Percentiles rank a stretch among this genome's conserved stretches.
Evolutionary conservation across 2,329 filamentous ascomycete species (phyloP).

Genomic region (Bipolaris sorokiniana): DNA sequence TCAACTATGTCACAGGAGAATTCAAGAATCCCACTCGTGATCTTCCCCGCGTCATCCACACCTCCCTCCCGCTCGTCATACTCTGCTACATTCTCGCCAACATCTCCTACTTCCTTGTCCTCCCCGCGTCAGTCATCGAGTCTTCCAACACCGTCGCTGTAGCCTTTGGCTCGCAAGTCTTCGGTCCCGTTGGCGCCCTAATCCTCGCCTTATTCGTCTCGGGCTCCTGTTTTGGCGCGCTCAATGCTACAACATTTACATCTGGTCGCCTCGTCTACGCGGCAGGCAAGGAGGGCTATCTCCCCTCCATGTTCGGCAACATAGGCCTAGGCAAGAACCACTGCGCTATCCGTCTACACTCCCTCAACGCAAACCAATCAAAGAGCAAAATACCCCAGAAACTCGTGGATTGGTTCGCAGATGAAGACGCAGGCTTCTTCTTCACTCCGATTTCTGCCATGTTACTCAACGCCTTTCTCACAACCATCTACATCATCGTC

Average conservation of each 20-base stretch:
- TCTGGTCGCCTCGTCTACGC: conserved; percentile 90
- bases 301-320: conserved; percentile 81
- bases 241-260: conserved; percentile 95
- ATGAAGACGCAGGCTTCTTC: conserved; percentile 80
- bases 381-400: conserved; percentile 32
- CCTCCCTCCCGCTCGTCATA: conserved; percentile 93
- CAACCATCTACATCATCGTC: conserved; percentile 76
- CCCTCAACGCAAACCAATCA: conserved; percentile 24
- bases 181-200: conserved; percentile 81
- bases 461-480: conserved; percentile 77
- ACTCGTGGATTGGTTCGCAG: conserved; percentile 43
- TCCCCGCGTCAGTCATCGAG: conserved; percentile 80
- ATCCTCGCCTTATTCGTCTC: conserved; percentile 87
- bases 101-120: conserved; percentile 90
- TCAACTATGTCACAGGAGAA: conserved; percentile 96
- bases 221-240: conserved; percentile 89
- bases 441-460: conserved; percentile 95
- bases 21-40: conserved; percentile 91
- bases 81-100: conserved; percentile 89
- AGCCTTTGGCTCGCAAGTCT: conserved; percentile 87
- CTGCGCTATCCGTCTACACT: conserved; percentile 45
- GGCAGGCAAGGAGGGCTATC: conserved; percentile 92
- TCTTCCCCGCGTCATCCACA: conserved; percentile 92
- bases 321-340: conserved; percentile 70
- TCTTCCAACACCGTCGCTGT: conserved; percentile 95